Conservation (phyloP, 2,329 filamentous ascomycete genomes). For the Penicillium sp. region DNA sequence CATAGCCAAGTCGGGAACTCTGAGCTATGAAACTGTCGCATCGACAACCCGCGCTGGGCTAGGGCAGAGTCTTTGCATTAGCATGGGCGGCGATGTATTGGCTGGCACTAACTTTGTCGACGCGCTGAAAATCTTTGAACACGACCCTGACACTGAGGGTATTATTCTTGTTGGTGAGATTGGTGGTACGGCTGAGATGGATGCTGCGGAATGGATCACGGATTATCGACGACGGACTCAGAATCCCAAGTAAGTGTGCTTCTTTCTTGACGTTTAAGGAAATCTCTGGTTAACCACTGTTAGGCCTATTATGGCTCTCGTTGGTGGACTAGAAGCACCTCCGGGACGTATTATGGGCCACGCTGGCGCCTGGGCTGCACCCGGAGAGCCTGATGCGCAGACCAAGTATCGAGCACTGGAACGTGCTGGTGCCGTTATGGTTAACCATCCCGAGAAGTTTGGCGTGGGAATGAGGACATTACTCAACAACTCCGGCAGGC, state of each 20-base stretch:
- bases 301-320: slow-evolving; percentile 66
- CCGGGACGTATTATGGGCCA: slow-evolving; percentile 69
- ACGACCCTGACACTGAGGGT: slow-evolving; percentile 63
- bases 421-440: slow-evolving; percentile 61
- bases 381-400: slow-evolving; percentile 59
- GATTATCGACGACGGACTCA: slow-evolving; percentile 55
- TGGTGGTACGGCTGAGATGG: slow-evolving; percentile 63
- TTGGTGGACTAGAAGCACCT: slow-evolving; percentile 62
- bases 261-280: not conserved
- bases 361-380: slow-evolving; percentile 65
- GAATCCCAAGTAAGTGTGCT: slow-evolving; percentile 58
- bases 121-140: slow-evolving; percentile 60
- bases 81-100: slow-evolving; percentile 70
- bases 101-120: slow-evolving; percentile 71
- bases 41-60: slow-evolving; percentile 68
- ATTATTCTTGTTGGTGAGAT: slow-evolving; percentile 70
- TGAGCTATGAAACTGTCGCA: slow-evolving; percentile 75
- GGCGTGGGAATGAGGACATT: slow-evolving; percentile 62
- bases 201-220: slow-evolving; percentile 68
- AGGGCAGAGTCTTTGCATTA: slow-evolving; percentile 71
- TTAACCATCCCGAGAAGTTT: slow-evolving; percentile 71
- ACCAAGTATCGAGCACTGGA: slow-evolving; percentile 65
- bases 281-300: slow-evolving; percentile 12
- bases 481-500: slow-evolving; percentile 41
- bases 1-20: slow-evolving; percentile 72